phyloP scores from a whole-genome alignment of 331 rosid species.

The Phaseolus coccineus region DNA sequence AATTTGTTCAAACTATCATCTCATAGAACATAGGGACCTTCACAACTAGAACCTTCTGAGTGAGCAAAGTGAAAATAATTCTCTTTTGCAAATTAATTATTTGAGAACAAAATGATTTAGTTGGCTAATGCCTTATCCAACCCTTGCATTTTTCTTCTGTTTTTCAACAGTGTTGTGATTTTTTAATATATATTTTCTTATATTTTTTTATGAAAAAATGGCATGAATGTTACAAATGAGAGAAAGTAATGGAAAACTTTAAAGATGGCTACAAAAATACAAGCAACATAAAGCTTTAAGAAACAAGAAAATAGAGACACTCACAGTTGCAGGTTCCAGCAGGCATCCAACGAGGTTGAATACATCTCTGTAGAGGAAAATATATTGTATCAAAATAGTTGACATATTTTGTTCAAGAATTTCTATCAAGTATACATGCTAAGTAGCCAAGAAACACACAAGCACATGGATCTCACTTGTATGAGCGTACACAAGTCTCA shows the following conservation, averaged over 20 bases:
- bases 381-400: constrained; percentile 35
- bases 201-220: neutral
- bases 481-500: neutral
- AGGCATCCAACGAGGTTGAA: constrained; percentile 80
- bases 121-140: neutral
- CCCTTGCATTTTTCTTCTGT: neutral
- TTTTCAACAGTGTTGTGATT: neutral
- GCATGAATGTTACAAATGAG: neutral
- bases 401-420: constrained; percentile 2
- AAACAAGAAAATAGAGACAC: constrained; percentile 47
- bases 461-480: neutral
- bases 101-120: neutral
- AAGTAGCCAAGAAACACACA: neutral
- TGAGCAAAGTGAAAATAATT: constrained; percentile 12
- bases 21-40: neutral
- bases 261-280: constrained; percentile 28
- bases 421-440: neutral
- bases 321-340: constrained; percentile 89
- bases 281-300: constrained; percentile 20
- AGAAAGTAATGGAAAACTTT: constrained; percentile 26
- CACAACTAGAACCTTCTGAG: constrained; percentile 9
- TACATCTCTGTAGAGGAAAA: constrained; percentile 68
- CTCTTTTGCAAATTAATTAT: neutral
- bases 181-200: neutral
- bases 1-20: neutral